Evolutionary conservation across 305 asterid genomes (phyloP).

Genomic region (Fraxinus albicans): DNA sequence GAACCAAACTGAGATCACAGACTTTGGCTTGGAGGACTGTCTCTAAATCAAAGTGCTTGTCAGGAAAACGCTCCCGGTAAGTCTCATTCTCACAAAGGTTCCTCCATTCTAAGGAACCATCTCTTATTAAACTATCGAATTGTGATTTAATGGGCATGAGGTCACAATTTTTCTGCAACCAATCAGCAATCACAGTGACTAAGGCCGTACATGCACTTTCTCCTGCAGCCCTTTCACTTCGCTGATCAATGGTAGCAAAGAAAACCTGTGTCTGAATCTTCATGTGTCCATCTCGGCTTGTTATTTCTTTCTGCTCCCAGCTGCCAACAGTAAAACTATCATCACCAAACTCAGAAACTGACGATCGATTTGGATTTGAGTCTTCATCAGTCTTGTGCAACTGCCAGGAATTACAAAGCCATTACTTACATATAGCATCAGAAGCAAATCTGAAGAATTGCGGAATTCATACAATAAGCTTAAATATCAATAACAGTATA

Average conservation of each 20-base stretch:
- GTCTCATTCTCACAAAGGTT: conserved; percentile 74
- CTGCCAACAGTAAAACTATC: conserved; percentile 82
- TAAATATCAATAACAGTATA: too few relatives aligned
- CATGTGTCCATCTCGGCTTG: conserved; percentile 83
- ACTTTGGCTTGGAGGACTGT: conserved; percentile 80
- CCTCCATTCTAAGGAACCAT: conserved; percentile 96
- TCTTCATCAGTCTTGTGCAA: conserved; percentile 69
- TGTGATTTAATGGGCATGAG: conserved; percentile 93
- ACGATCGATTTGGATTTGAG: conserved; percentile 47
- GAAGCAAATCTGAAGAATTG: not conserved
- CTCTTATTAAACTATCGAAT: conserved; percentile 77
- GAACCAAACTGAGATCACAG: conserved; percentile 61
- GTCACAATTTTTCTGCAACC: conserved; percentile 71
- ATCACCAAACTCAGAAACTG: conserved; percentile 88
- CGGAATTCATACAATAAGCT: not conserved
- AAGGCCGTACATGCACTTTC: conserved; percentile 98
- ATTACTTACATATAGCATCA: conserved; percentile 8
- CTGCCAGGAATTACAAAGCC: conserved; percentile 39
- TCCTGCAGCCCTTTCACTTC: conserved; percentile 93
- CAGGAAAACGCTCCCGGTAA: conserved; percentile 67
- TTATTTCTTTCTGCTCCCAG: conserved; percentile 86
- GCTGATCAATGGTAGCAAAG: conserved; percentile 94
- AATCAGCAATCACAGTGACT: conserved; percentile 94
- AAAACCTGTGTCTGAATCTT: conserved; percentile 75
- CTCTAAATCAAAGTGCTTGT: conserved; percentile 94